Base-by-base conservation (phyloP, 495 filamentous ascomycete species). In the Neurospora sp. region DNA sequence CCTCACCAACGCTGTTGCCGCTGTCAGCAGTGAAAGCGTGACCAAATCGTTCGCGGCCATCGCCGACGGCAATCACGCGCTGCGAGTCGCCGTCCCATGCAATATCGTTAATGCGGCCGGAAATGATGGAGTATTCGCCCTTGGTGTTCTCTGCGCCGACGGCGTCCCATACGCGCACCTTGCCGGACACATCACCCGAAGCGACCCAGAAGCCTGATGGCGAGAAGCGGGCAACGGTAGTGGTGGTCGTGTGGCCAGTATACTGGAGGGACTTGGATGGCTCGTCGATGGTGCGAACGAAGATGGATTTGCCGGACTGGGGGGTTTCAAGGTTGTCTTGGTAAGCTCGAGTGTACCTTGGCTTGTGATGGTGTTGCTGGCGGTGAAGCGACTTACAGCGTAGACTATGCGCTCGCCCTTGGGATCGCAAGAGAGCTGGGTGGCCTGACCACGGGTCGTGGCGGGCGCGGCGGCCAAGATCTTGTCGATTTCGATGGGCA, bases 41-140 rank as follows among this genome's bases (percentile, higher is more conserved):
- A 18, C 96, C 96, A 81, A 91, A 97, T 70, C 93, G 88, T 81
- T 98, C 94, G 79, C 95, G 94, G 18, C 96, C 96, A 73, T 98
- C 91, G 31, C 96, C 96, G 22, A 98, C 96, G 11, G 95, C 96
- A 74, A 98, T 97, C 70, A 99, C 92, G 35, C 96, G 91, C 83
- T 97, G 94, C 69, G 92, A 94, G 81, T 99, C 96, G 68, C 95
- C 96, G 80, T 98, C 96, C 94, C 96, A 99, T 12, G 95, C 94
- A 69, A 99, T 85, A 79, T 98, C 96, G 79, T 96, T 96, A 81
- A 99, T 97, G 68, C 93, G 91, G 40, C 96, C 96, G 70, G 93
- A 94, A 75, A 98, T 93, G 80, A 98, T 97, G 74, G 89, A 88
- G 81, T 97, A 98, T 81, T 98, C 96, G 71, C 94, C 90, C 81